Evolutionary conservation across 768 basidiomycete genomes (phyloP), one percentile per base, ranked within the genome.

Genomic region (Panaeolus papilionaceus): DNA sequence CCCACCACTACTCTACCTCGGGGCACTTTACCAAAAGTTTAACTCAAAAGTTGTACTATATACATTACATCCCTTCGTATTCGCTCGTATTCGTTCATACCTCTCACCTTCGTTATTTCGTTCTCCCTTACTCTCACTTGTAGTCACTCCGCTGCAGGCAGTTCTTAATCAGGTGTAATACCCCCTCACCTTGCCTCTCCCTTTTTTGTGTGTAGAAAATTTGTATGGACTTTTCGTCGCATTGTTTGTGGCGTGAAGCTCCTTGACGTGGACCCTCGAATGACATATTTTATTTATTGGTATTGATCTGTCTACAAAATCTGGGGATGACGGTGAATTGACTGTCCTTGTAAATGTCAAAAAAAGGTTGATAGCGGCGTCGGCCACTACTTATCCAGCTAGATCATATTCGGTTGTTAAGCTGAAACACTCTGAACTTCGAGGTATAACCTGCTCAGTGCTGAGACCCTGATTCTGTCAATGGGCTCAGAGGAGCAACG

Each of bases 1-100:
- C 54, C 54, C 54, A 14, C 54, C 54, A 58, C 33, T 58, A 58
- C 54, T 58, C 14, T 58, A 58, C 14, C n/a, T 33, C 7, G 54
- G 54, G 54, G 54, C 54, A 58, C 54, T 58, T 58, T 58, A 58
- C 54, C 14, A 58, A 58, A 58, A 58, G 54, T 58, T 58, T 58
- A 58, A 58, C 54, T 58, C 54, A 58, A 58, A 58, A 58, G 54
- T 58, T 58, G 54, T 58, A 58, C 54, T n/a, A 28, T 58, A 58
- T 58, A 58, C 54, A 58, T 58, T 58, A 58, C 14, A 33, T 58
- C 54, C 28, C 54, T 58, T 58, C 54, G 26, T 58, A 58, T 58
- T 58, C 54, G 54, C 14, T 58, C 47, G 47, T 49, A 49, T 49
- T 49, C 47, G 47, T 49, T 49, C 20, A 26, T 49, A 49, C 47